Evolutionary conservation across 192 early-diverging fungal genomes (phyloP), one percentile per base, ranked within the genome.

Genomic region (Mortierella claussenii): DNA sequence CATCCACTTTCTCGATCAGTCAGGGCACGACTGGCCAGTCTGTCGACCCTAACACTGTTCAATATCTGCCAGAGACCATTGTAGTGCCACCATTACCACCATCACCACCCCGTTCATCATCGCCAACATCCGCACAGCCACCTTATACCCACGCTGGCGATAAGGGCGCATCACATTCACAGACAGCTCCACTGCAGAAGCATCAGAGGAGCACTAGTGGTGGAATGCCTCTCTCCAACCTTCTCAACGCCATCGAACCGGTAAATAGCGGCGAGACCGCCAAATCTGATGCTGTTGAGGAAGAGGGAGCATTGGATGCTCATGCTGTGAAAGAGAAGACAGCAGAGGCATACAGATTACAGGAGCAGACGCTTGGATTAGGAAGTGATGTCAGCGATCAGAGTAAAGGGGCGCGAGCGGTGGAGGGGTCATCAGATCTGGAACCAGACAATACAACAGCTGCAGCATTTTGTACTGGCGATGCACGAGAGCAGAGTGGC

Each of bases 341-440:
- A 44, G 27, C 26, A 31, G 18, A 12, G 26, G 27, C 31, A 31
- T 18, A 21, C 64, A 36, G 24, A 11, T 40, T 36, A 27, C 55
- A 47, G 33, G n/a, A 56, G 13, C 34, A 54, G 32, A 21, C 34
- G 26, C 32, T 28, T 23, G 18, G 44, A 60, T 9, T 30, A 40
- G 18, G 9, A n/a, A 40, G 37, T 56, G 64, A 49, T 56, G 64
- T 65, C 62, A 46, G 51, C 17, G 17, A 28, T 45, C 40, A 36
- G 26, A 17, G 3, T 44, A 31, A 66, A 55, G 53, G 34, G 54
- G 42, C 18, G 10, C 54, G 46, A 47, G 15, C 48, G 24, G 53
- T 21, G 23, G 49, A 20, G 8, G 54, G 40, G 44, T 47, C 48
- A 24, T 13, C 18, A 40, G 55, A 37, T 30, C 17, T 32, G 36